A percentile compares a stretch with the other conserved stretches of the same genome.
phyloP scores from a whole-genome alignment of 140 eudicot species.

The Ambrosia hybrid region DNA sequence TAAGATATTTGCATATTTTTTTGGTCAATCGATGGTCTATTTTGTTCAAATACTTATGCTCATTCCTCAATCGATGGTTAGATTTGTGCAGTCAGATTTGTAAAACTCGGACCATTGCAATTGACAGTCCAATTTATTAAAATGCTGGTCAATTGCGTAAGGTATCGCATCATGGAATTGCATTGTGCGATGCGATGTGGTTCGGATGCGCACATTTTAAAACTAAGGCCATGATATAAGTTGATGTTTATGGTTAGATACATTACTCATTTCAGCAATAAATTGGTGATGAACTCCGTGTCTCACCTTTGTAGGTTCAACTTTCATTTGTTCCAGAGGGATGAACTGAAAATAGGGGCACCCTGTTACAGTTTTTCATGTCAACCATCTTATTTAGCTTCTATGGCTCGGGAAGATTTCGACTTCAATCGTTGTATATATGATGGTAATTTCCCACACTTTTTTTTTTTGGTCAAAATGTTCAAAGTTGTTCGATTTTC shows the following conservation, averaged over 20 bases:
- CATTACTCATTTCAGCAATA: conserved; percentile 1
- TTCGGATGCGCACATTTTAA: neutral
- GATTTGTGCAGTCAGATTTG: too few relatives aligned
- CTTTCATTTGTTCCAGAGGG: conserved; percentile 94
- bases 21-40: too few relatives aligned
- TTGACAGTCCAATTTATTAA: too few relatives aligned
- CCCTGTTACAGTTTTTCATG: conserved; percentile 84
- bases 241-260: conserved; percentile 10
- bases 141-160: too few relatives aligned
- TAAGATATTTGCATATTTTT: too few relatives aligned
- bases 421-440: conserved; percentile 86
- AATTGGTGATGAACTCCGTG: neutral
- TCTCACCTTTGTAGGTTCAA: conserved; percentile 61
- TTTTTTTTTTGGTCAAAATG: conserved; percentile 8
- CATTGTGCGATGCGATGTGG: too few relatives aligned
- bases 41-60: too few relatives aligned
- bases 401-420: conserved; percentile 81
- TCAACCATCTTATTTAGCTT: conserved; percentile 72
- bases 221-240: neutral
- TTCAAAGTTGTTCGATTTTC: conserved; percentile 11
- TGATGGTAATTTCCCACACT: conserved; percentile 47
- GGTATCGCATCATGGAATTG: too few relatives aligned
- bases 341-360: conserved; percentile 78
- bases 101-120: too few relatives aligned
- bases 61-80: too few relatives aligned